Evolutionary conservation across 495 filamentous ascomycete genomes (phyloP).

Genomic region (Penicillium malachiteum): DNA sequence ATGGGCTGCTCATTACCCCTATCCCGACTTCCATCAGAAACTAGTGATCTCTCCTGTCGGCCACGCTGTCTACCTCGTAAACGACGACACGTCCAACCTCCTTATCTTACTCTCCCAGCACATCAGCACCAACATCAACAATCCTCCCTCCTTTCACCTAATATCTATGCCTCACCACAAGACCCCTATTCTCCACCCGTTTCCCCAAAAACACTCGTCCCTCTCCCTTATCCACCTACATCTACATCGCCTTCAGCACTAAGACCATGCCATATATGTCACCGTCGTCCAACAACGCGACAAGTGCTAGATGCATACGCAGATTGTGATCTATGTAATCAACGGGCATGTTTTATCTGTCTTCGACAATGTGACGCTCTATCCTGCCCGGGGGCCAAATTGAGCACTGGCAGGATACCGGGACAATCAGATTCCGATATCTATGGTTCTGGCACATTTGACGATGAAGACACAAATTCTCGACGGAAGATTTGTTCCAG

Average conservation of each 20-base stretch:
- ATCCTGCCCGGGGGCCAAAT: constrained; percentile 22
- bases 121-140: constrained; percentile 20
- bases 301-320: constrained; percentile 50
- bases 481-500: constrained; percentile 39
- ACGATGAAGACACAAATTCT: neutral
- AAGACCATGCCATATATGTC: constrained; percentile 52
- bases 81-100: constrained; percentile 32
- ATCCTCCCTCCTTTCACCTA: constrained; percentile 24
- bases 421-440: constrained; percentile 5
- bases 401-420: neutral
- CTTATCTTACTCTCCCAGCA: constrained; percentile 15
- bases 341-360: constrained; percentile 53
- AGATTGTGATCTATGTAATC: constrained; percentile 48
- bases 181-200: constrained; percentile 35
- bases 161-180: constrained; percentile 21
- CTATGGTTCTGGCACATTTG: constrained; percentile 3
- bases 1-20: constrained; percentile 12
- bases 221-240: constrained; percentile 22
- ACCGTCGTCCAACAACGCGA: constrained; percentile 46
- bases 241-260: constrained; percentile 34
- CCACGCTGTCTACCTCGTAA: constrained; percentile 36
- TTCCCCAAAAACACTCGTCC: constrained; percentile 36
- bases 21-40: constrained; percentile 18
- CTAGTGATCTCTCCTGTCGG: constrained; percentile 20
- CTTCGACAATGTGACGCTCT: constrained; percentile 46